These are phyloP conservation scores for Schizothecium vesticola DNA, from an alignment of 495 filamentous ascomycete genomes.

Conservation along the genomic window DNA sequence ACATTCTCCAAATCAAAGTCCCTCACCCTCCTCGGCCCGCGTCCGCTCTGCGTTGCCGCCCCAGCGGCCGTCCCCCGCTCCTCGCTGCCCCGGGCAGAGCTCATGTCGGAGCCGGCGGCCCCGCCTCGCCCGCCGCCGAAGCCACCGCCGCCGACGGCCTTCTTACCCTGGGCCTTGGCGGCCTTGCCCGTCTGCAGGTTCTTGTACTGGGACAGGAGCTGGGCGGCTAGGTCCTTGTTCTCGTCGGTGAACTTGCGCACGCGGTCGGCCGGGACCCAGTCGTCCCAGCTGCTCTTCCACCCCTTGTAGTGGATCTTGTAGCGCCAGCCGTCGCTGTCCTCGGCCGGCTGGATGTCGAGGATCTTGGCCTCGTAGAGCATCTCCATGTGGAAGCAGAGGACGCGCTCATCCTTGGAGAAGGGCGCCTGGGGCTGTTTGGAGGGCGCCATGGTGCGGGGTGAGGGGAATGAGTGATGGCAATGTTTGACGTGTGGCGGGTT, in stretches of 20 bases:
- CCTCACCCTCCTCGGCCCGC: conserved; percentile 60
- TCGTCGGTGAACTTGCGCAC: conserved; percentile 92
- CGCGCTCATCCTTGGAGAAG: conserved; percentile 85
- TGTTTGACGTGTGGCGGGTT: not conserved
- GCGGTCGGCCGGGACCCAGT: conserved; percentile 94
- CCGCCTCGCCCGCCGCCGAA: conserved; percentile 38
- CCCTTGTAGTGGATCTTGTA: conserved; percentile 98
- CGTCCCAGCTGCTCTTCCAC: conserved; percentile 99
- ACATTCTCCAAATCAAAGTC: conserved; percentile 87
- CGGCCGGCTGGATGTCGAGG: conserved; percentile 63
- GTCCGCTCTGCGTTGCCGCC: conserved; percentile 55
- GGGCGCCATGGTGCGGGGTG: conserved; percentile 4
- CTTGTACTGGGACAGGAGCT: conserved; percentile 54
- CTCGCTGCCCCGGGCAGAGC: conserved; percentile 79
- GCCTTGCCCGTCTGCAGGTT: conserved; percentile 39
- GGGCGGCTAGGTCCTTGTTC: conserved; percentile 77
- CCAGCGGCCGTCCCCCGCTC: conserved; percentile 64
- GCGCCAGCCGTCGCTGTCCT: conserved; percentile 66
- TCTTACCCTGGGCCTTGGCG: conserved; percentile 45
- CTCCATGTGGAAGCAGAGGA: conserved; percentile 94
- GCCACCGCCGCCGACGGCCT: conserved; percentile 36
- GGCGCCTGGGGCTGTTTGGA: conserved; percentile 34
- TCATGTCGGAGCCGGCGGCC: conserved; percentile 64
- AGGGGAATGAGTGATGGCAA: not conserved
- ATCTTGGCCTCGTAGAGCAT: conserved; percentile 97